Evolutionary conservation across 108 stramenopile species (phyloP).

Genomic region (Pseudonitzschia multiseries): DNA sequence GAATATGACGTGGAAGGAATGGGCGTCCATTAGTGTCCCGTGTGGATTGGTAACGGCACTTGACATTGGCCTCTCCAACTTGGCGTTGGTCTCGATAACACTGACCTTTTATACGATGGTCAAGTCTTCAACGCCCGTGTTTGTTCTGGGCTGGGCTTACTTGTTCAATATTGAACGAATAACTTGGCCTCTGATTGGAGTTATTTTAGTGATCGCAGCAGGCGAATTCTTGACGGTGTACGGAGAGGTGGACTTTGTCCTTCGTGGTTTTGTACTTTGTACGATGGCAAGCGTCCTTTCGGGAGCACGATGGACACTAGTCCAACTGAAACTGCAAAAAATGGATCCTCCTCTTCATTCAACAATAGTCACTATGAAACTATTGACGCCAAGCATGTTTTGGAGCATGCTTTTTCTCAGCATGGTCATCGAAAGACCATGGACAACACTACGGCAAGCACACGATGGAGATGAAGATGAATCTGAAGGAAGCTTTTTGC

Average conservation of each 20-base stretch:
- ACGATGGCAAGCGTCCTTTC: conserved; percentile 60
- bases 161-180: conserved; percentile 81
- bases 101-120: conserved; percentile 90
- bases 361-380: conserved; percentile 80
- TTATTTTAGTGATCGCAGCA: conserved; percentile 62
- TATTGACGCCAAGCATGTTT: conserved; percentile 82
- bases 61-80: conserved; percentile 83
- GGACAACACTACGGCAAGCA: conserved; percentile 44
- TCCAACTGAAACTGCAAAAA: conserved; percentile 76
- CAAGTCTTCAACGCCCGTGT: conserved; percentile 83
- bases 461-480: conserved; percentile 32
- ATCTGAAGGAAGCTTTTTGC: not conserved
- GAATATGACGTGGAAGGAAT: conserved; percentile 71
- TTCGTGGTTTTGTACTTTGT: conserved; percentile 70
- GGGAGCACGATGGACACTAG: conserved; percentile 86
- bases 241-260: conserved; percentile 45
- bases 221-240: conserved; percentile 82
- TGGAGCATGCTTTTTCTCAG: conserved; percentile 66
- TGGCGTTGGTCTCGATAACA: conserved; percentile 73
- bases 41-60: conserved; percentile 80
- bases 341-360: conserved; percentile 81
- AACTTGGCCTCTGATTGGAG: conserved; percentile 66
- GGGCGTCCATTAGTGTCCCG: conserved; percentile 62
- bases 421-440: conserved; percentile 63
- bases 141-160: conserved; percentile 79